Conservation (phyloP, 495 filamentous ascomycete species). For the Penicillium goetzii region DNA sequence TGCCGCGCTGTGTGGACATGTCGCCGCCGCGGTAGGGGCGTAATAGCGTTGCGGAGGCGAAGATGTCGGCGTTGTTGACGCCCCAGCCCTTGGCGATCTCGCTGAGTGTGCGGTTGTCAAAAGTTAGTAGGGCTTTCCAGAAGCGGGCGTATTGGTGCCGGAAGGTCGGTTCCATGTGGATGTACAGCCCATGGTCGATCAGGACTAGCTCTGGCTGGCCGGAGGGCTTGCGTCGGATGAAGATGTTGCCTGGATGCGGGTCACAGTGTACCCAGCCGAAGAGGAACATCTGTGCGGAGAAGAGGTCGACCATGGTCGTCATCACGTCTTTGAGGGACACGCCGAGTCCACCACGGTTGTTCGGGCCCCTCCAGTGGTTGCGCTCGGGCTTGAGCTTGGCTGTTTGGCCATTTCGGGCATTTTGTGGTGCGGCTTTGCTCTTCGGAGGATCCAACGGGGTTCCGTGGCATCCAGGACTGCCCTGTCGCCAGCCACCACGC, state of each 20-base stretch:
- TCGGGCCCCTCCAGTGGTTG: slow-evolving; percentile 72
- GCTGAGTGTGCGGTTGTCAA: slow-evolving; percentile 81
- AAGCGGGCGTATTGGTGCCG: slow-evolving; percentile 87
- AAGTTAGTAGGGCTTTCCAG: slow-evolving; percentile 91
- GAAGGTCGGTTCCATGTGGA: slow-evolving; percentile 83
- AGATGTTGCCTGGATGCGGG: slow-evolving; percentile 96
- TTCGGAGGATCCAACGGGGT: slow-evolving; percentile 59
- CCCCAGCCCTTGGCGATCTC: slow-evolving; percentile 79
- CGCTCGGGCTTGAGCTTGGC: slow-evolving; percentile 75
- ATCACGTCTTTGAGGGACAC: slow-evolving; percentile 82
- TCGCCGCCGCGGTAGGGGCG: slow-evolving; percentile 88
- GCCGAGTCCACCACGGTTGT: slow-evolving; percentile 76
- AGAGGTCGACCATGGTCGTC: slow-evolving; percentile 94
- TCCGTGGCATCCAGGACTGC: slow-evolving; percentile 77
- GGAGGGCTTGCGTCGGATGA: slow-evolving; percentile 80
- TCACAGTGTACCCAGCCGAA: slow-evolving; percentile 95
- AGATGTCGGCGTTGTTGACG: slow-evolving; percentile 83
- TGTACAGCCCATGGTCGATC: slow-evolving; percentile 96
- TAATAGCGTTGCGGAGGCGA: slow-evolving; percentile 88
- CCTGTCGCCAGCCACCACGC: slow-evolving; percentile 73
- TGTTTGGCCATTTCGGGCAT: slow-evolving; percentile 41
- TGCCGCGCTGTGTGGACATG: slow-evolving; percentile 58
- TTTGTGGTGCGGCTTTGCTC: slow-evolving; percentile 21
- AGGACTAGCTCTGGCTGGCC: slow-evolving; percentile 88
- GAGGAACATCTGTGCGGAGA: slow-evolving; percentile 95